A percentile compares a stretch with the other conserved stretches of the same genome.
Conservation (phyloP, 768 basidiomycete species). For the Auriscalpium vulgare region DNA sequence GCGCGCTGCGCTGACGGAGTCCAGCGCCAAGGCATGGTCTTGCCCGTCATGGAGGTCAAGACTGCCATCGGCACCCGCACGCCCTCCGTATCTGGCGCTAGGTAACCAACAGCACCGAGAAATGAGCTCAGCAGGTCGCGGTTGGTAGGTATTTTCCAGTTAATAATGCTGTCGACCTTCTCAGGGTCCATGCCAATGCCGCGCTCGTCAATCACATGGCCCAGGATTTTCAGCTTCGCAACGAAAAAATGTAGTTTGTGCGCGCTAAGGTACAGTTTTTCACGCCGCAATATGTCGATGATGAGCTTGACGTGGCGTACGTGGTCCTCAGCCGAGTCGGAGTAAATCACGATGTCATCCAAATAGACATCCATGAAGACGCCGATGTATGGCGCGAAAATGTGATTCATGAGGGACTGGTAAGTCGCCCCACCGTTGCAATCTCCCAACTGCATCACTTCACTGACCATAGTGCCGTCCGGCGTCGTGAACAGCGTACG, state of each 20-base stretch:
- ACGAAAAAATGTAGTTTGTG: conserved; percentile 18
- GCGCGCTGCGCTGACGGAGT: conserved; percentile 15
- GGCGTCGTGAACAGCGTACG: conserved; percentile 26
- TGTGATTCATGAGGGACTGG: conserved; percentile 26
- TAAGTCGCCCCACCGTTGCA: conserved; percentile 40
- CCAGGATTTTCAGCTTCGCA: conserved; percentile 16
- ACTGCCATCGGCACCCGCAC: background rate
- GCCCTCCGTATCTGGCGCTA: background rate
- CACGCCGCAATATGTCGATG: conserved; percentile 21
- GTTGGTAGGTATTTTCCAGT: conserved; percentile 27
- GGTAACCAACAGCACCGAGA: background rate
- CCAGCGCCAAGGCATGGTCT: conserved; percentile 5
- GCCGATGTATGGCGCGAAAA: conserved; percentile 33
- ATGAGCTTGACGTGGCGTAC: conserved; percentile 25
- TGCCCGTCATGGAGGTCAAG: background rate
- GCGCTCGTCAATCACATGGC: conserved; percentile 31
- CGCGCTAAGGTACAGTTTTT: conserved; percentile 25
- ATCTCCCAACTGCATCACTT: conserved; percentile 37
- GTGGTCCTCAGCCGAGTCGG: conserved; percentile 30
- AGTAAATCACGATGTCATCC: conserved; percentile 37
- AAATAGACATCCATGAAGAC: conserved; percentile 35
- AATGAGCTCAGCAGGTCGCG: background rate
- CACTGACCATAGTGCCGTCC: conserved; percentile 27
- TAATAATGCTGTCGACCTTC: conserved; percentile 26
- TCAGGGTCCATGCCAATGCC: conserved; percentile 30